These are phyloP conservation scores for Kurtzmaniella quercitrusa DNA, from an alignment of 1,139 yeast genomes.

Conservation along the genomic window DNA sequence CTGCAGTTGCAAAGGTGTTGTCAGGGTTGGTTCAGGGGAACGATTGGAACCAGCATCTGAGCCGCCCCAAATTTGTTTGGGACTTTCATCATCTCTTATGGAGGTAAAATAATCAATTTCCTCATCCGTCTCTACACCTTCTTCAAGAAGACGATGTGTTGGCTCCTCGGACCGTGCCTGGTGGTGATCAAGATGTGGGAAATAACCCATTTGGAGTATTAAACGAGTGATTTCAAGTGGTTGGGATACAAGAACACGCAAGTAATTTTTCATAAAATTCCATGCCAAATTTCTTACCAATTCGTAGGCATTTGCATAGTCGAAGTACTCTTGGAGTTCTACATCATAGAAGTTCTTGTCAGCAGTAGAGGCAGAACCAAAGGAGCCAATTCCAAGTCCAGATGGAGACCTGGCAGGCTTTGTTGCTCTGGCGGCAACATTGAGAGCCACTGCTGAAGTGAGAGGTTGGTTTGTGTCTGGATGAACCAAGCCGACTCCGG, in stretches of 20 bases:
- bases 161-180: slow-evolving; percentile 7
- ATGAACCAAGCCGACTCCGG: slow-evolving; percentile 56
- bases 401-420: slow-evolving; percentile 8
- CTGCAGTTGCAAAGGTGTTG: slow-evolving; percentile 11
- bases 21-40: slow-evolving; percentile 10
- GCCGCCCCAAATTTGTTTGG: slow-evolving; percentile 6
- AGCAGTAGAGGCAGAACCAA: slow-evolving; percentile 9
- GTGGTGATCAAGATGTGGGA: slow-evolving; percentile 21
- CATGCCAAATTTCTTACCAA: slow-evolving; percentile 49
- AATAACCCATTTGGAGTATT: slow-evolving; percentile 75
- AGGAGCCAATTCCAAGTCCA: slow-evolving; percentile 13
- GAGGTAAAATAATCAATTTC: slow-evolving; percentile 51
- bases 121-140: slow-evolving; percentile 29
- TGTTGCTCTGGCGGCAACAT: slow-evolving; percentile 14
- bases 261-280: slow-evolving; percentile 65
- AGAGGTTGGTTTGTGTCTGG: slow-evolving; percentile 35
- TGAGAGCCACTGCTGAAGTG: slow-evolving; percentile 20
- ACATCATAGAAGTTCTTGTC: slow-evolving; percentile 56
- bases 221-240: slow-evolving; percentile 86
- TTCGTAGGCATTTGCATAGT: slow-evolving; percentile 52
- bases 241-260: slow-evolving; percentile 67
- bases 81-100: slow-evolving; percentile 4
- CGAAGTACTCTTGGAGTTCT: slow-evolving; percentile 66
- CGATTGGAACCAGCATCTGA: slow-evolving; percentile 1
- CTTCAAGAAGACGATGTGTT: slow-evolving; percentile 9